A percentile compares a stretch with the other conserved stretches of the same genome.
phyloP scores from a whole-genome alignment of 257 asterid genomes.

The Nicotiana obtusifolia region DNA sequence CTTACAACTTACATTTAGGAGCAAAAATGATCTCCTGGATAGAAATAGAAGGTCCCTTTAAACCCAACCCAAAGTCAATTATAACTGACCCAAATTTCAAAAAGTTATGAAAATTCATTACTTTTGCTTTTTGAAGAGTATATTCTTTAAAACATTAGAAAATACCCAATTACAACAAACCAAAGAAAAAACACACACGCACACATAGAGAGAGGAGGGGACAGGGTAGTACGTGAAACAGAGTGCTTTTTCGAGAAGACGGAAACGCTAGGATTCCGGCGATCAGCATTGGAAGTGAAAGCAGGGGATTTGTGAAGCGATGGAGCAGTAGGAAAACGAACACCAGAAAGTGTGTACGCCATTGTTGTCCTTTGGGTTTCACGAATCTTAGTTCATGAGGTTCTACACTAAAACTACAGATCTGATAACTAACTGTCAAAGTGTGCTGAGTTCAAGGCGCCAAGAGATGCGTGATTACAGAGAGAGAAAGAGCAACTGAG shows the following conservation, averaged over 20 bases:
- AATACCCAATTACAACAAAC: not conserved
- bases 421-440: not conserved
- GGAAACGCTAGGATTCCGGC: constrained; percentile 23
- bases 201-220: not conserved
- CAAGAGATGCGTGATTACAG: constrained; percentile 43
- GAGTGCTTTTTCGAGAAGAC: constrained; percentile 31
- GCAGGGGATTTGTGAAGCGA: constrained; percentile 38
- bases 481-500: not conserved
- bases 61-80: not conserved
- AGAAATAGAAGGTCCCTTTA: not conserved
- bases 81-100: not conserved
- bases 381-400: not conserved
- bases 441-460: constrained; percentile 26
- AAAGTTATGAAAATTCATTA: not conserved
- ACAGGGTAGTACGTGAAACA: constrained; percentile 32
- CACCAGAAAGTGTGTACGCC: constrained; percentile 66
- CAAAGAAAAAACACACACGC: not conserved
- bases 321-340: constrained; percentile 52
- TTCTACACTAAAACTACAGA: not conserved
- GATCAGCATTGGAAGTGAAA: constrained; percentile 24
- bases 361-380: constrained; percentile 15
- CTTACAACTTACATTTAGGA: not conserved
- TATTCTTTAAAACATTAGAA: not conserved
- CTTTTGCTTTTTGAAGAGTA: not conserved
- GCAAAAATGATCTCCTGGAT: not conserved